A percentile compares a stretch with the other conserved stretches of the same genome.
Evolutionary conservation across 2,329 filamentous ascomycete species (phyloP).

Genomic region (Dendrostoma leiphaemia): DNA sequence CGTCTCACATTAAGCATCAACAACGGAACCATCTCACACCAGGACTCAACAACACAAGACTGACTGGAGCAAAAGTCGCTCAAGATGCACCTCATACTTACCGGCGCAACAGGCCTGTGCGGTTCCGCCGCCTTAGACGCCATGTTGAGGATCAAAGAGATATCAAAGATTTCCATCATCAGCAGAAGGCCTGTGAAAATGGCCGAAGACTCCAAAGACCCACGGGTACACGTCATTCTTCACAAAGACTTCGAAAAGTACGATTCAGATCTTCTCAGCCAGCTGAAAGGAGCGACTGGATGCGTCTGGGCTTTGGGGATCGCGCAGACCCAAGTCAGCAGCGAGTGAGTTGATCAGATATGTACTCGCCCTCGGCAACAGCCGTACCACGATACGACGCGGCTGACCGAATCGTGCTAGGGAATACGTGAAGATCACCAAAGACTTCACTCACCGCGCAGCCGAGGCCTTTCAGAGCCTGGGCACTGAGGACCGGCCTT

Average conservation of each 20-base stretch:
- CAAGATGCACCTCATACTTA: constrained; percentile 63
- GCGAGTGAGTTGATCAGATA: constrained; percentile 49
- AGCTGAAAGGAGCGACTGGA: constrained; percentile 63
- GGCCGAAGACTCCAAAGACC: constrained; percentile 55
- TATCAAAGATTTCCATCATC: constrained; percentile 68
- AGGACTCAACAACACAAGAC: not conserved
- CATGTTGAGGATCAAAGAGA: constrained; percentile 53
- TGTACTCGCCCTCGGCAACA: no score
- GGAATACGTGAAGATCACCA: constrained; percentile 67
- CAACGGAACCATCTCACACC: no score
- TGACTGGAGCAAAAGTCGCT: no score
- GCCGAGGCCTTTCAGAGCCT: constrained; percentile 57
- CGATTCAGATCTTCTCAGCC: constrained; percentile 50
- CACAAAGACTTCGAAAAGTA: constrained; percentile 67
- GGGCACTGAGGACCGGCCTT: constrained; percentile 42
- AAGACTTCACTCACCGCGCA: constrained; percentile 62
- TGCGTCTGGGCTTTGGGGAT: constrained; percentile 75
- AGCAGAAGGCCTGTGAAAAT: constrained; percentile 63
- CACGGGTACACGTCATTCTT: constrained; percentile 63
- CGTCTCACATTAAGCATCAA: no score
- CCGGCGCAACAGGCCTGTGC: constrained; percentile 66
- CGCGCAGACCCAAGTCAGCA: constrained; percentile 56
- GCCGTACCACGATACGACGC: not conserved
- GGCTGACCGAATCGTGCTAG: no score
- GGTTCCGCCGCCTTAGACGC: constrained; percentile 60